A percentile compares a stretch with the other conserved stretches of the same genome.
These are phyloP conservation scores for Blastobotrys proliferans DNA, from an alignment of 1,139 yeast species.

Conservation along the genomic window DNA sequence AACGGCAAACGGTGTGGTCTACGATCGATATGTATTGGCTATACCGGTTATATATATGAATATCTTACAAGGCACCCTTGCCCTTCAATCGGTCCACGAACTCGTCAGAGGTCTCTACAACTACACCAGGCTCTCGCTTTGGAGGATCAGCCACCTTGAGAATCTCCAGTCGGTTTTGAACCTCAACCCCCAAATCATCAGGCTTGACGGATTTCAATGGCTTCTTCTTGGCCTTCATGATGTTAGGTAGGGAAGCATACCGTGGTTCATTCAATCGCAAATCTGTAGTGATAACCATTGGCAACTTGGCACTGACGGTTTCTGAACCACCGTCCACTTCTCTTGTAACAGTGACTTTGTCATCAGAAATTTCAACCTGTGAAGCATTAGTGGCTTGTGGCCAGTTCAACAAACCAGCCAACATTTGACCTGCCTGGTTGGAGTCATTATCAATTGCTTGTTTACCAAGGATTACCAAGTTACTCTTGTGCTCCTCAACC, in stretches of 20 bases:
- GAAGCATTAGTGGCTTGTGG: conserved; percentile 98
- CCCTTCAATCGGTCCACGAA: conserved; percentile 75
- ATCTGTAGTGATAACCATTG: conserved; percentile 87
- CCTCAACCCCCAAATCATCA: conserved; percentile 66
- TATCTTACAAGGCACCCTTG: conserved; percentile 32
- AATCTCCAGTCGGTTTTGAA: conserved; percentile 60
- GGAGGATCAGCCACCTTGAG: conserved; percentile 83
- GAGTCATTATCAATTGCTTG: conserved; percentile 96
- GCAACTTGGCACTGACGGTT: conserved; percentile 70
- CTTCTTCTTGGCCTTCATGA: conserved; percentile 98
- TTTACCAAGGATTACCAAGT: conserved; percentile 84
- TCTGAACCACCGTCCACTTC: conserved; percentile 96
- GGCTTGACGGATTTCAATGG: conserved; percentile 72
- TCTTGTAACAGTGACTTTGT: conserved; percentile 69
- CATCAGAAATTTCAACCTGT: conserved; percentile 65
- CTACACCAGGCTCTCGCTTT: conserved; percentile 73
- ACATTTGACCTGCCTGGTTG: conserved; percentile 96
- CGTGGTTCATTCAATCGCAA: conserved; percentile 91
- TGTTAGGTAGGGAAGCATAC: conserved; percentile 87
- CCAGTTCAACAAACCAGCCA: conserved; percentile 93
- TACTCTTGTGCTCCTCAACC: conserved; percentile 66
- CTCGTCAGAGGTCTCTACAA: conserved; percentile 78
- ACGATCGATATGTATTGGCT: no score
- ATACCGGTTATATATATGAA: no score
- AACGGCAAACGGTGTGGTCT: no score